Base-by-base conservation (phyloP, 2,329 filamentous ascomycete genomes). In the Akanthomyces muscarius region DNA sequence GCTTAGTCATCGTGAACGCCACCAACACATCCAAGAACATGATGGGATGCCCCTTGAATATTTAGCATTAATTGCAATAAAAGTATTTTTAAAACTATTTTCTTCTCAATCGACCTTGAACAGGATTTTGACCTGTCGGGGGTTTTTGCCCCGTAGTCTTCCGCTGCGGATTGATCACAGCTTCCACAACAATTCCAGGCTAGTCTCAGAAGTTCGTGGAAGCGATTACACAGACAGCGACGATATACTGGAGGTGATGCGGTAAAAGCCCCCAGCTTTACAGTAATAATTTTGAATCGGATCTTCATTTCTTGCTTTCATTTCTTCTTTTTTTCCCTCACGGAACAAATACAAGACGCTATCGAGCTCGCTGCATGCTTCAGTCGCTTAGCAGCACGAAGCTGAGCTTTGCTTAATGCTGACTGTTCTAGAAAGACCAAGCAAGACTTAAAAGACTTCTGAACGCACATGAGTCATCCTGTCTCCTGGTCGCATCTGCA, bases 1-100 rank as follows among this genome's bases (percentile, higher is more conserved):
- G 60, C 60, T 62, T 62, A 62, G 60, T 62, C 60, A 62, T 62
- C 59, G 18, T 13, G 14, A 28, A 54, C 59, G 28, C 59, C 28
- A 61, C 50, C 41, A 45, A 33, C 11, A 42, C n/a, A n/a, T 28
- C 10, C 10, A 7, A 25, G 33, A 10, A 16, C 33, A 25, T 4
- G 16, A 25, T 11, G 16, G 16, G n/a, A 5, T 56, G 28, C 28
- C 5, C 28, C 1, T 48, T 28, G 5, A 28, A 48, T 25, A 48
- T 28, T 16, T 41, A 5, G 16, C 4, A 8, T 18, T 36, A 10
- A 18, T 10, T 48, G 45, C 2, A 18, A 28, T 18, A 10, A 16
- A 28, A 25, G 2, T 2, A 48, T 48, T 28, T 16, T 16, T 41
- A 16, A 4, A 41, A 16, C 10, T 3, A 16, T 10, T 16, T 16